Percentiles rank a stretch among this genome's conserved stretches.
Evolutionary conservation across 176 grass and related monocot genomes (phyloP).

Genomic region (Oryza coarctata): DNA sequence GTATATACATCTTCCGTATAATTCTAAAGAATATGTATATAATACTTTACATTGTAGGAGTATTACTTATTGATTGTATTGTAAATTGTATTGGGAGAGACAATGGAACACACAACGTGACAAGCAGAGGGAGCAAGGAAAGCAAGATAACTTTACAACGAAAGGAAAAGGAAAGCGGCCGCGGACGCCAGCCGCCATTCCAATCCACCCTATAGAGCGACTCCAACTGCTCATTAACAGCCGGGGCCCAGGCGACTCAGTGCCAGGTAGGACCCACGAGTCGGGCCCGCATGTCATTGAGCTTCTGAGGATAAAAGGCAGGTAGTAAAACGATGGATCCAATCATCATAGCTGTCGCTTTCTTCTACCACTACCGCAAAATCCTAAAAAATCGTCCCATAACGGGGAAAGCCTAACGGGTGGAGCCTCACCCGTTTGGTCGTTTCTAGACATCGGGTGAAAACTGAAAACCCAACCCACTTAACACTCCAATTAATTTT

Average conservation of each 20-base stretch:
- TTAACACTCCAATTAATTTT: background rate
- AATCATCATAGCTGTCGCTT: slow-evolving; percentile 36
- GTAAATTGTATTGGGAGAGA: background rate
- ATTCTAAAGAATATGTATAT: no score
- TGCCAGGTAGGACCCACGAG: background rate
- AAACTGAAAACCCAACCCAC: background rate
- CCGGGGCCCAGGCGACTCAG: background rate
- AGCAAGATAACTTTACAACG: background rate
- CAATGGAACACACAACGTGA: background rate
- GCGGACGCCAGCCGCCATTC: slow-evolving; percentile 12
- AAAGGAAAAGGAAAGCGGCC: background rate
- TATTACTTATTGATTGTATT: background rate
- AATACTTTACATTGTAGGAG: no score
- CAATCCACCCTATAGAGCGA: background rate
- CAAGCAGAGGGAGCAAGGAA: background rate
- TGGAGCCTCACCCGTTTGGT: background rate
- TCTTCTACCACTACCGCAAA: slow-evolving; percentile 8
- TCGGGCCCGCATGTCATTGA: background rate
- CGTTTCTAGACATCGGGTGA: background rate
- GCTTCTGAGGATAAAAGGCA: fast-evolving
- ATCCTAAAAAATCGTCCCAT: background rate
- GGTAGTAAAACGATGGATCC: background rate
- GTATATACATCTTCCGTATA: no score
- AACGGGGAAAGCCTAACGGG: background rate
- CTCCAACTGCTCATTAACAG: background rate